phyloP scores from a whole-genome alignment of 768 basidiomycete species.

The Russula griseocarnosa region DNA sequence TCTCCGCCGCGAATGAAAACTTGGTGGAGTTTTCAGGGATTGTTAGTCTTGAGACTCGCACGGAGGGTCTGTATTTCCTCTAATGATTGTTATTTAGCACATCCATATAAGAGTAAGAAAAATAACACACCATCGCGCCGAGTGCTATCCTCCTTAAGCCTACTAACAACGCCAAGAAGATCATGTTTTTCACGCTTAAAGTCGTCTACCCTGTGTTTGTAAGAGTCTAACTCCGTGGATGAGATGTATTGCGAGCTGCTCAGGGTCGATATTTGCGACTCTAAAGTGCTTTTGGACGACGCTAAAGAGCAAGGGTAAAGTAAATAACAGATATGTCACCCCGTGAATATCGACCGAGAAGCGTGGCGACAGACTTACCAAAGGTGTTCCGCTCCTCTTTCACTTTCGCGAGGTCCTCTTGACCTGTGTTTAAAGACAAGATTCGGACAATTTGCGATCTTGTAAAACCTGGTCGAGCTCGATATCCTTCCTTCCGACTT shows the following conservation, averaged over 20 bases:
- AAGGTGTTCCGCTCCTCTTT: slow-evolving; percentile 66
- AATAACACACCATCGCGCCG: slow-evolving; percentile 65
- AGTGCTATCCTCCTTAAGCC: slow-evolving; percentile 69
- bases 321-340: slow-evolving; percentile 22
- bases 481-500: slow-evolving; percentile 66
- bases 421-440: slow-evolving; percentile 52
- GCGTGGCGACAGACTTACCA: slow-evolving; percentile 41
- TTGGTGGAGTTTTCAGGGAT: slow-evolving; percentile 56
- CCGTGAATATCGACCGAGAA: slow-evolving; percentile 10
- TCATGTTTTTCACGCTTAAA: slow-evolving; percentile 89
- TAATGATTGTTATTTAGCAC: slow-evolving; percentile 30
- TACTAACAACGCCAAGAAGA: slow-evolving; percentile 75
- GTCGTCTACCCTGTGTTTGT: slow-evolving; percentile 64
- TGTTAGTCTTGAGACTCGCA: slow-evolving; percentile 65
- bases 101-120: neutral
- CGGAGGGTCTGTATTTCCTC: slow-evolving; percentile 72
- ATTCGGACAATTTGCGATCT: slow-evolving; percentile 61
- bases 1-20: too few relatives aligned
- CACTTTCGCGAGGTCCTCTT: slow-evolving; percentile 51
- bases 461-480: slow-evolving; percentile 83
- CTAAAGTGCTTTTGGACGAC: slow-evolving; percentile 44
- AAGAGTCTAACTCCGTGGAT: slow-evolving; percentile 53
- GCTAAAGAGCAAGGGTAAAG: slow-evolving; percentile 34
- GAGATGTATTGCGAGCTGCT: slow-evolving; percentile 59
- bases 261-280: slow-evolving; percentile 54